These are phyloP conservation scores for Aspergillus panamensis DNA, from an alignment of 495 filamentous ascomycete genomes.

Conservation along the genomic window DNA sequence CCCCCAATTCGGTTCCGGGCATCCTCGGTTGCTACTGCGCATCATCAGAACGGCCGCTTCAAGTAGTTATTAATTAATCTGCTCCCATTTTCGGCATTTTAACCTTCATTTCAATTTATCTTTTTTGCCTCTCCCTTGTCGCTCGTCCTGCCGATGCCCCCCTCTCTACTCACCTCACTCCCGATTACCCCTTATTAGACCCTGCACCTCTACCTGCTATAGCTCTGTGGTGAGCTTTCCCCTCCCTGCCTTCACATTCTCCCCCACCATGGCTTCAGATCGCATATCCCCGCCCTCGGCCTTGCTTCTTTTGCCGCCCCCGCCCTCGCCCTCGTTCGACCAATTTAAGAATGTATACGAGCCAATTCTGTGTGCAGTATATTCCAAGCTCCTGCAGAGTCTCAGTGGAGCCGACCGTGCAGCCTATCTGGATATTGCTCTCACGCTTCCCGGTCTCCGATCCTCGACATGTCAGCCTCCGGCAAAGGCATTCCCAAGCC, in stretches of 20 bases:
- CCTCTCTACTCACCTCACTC: neutral
- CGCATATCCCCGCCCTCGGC: slow-evolving; percentile 28
- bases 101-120: neutral
- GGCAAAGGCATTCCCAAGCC: slow-evolving; percentile 53
- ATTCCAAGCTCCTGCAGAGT: slow-evolving; percentile 27
- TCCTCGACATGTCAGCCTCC: slow-evolving; percentile 43
- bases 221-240: slow-evolving; percentile 1
- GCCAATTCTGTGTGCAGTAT: slow-evolving; percentile 32
- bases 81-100: neutral
- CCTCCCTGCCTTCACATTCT: slow-evolving; percentile 4
- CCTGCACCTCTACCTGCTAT: neutral
- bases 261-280: slow-evolving; percentile 28
- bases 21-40: neutral
- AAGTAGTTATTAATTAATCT: neutral
- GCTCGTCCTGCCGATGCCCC: neutral
- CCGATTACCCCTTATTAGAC: neutral
- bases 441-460: slow-evolving; percentile 40
- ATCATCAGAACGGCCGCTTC: neutral
- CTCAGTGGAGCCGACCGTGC: slow-evolving; percentile 30
- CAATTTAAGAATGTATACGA: slow-evolving; percentile 43
- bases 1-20: neutral
- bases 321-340: slow-evolving; percentile 38
- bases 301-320: slow-evolving; percentile 48
- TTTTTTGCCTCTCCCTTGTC: neutral
- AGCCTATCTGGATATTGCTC: slow-evolving; percentile 43